Conservation (phyloP, 331 rosid genomes). For the Pyrus hybrid region DNA sequence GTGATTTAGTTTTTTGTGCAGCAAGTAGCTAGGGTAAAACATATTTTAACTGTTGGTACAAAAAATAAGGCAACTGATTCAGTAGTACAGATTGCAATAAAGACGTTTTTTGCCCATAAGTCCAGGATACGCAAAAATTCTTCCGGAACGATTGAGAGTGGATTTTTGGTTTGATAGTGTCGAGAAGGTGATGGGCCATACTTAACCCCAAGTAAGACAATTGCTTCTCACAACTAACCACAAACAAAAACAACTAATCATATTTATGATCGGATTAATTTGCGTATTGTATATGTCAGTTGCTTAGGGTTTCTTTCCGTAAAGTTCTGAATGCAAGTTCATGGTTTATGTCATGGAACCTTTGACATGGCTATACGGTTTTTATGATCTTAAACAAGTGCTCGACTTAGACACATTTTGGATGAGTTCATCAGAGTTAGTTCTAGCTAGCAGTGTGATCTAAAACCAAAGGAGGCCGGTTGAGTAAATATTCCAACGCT, state of each 20-base stretch:
- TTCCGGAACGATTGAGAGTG: no score
- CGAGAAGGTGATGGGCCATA: no score
- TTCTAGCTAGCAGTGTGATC: neutral
- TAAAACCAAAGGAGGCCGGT: neutral
- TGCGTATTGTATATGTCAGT: neutral
- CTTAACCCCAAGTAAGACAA: no score
- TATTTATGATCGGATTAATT: neutral
- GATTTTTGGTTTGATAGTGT: no score
- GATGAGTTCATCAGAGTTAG: neutral
- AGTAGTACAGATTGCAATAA: no score
- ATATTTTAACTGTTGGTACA: neutral
- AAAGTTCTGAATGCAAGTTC: neutral
- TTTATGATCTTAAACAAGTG: neutral
- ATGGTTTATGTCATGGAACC: constrained; percentile 4
- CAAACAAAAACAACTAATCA: no score
- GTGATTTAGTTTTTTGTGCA: neutral
- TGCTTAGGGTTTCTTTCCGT: neutral
- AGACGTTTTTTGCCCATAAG: no score
- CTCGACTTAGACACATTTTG: neutral
- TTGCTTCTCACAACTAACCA: no score
- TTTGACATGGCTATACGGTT: neutral
- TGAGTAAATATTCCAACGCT: neutral
- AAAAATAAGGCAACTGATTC: neutral
- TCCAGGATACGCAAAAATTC: no score
- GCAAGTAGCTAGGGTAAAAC: neutral